Conservation (phyloP, 768 basidiomycete genomes). For the Candolleomyces eurysporus region DNA sequence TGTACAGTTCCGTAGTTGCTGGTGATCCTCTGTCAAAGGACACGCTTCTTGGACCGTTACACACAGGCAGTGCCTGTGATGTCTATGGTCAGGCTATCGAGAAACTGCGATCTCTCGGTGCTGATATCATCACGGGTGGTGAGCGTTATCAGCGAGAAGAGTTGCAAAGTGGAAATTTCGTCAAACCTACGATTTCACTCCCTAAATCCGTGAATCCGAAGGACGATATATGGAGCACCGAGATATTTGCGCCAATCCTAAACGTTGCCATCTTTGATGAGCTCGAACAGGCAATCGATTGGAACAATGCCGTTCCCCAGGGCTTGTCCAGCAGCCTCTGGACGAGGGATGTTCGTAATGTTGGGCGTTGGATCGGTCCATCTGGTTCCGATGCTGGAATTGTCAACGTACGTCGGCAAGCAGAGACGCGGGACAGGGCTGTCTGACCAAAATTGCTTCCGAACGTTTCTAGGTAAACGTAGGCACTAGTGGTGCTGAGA, state of each 20-base stretch:
- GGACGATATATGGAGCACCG: conserved; percentile 69
- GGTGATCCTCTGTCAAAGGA: conserved; percentile 80
- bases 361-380: conserved; percentile 93
- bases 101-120: conserved; percentile 60
- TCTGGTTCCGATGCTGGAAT: conserved; percentile 89
- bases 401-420: conserved; percentile 65
- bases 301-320: conserved; percentile 90
- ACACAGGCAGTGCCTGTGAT: conserved; percentile 65
- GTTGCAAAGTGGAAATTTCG: conserved; percentile 77
- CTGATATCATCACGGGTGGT: conserved; percentile 78
- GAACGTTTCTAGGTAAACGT: conserved; percentile 45
- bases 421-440: conserved; percentile 13
- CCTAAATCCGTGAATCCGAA: conserved; percentile 54
- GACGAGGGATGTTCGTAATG: conserved; percentile 78
- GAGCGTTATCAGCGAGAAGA: conserved; percentile 48
- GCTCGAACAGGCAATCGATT: conserved; percentile 80
- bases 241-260: conserved; percentile 88
- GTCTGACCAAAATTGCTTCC: conserved; percentile 13
- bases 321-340: conserved; percentile 91
- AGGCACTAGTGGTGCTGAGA: conserved; percentile 59
- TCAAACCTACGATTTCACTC: conserved; percentile 81
- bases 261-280: conserved; percentile 86
- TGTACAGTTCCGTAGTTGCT: conserved; percentile 69
- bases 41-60: conserved; percentile 87
- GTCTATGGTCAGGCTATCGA: conserved; percentile 62